Conservation (phyloP, 73 alveolate species). For the Effrenium voratum region DNA sequence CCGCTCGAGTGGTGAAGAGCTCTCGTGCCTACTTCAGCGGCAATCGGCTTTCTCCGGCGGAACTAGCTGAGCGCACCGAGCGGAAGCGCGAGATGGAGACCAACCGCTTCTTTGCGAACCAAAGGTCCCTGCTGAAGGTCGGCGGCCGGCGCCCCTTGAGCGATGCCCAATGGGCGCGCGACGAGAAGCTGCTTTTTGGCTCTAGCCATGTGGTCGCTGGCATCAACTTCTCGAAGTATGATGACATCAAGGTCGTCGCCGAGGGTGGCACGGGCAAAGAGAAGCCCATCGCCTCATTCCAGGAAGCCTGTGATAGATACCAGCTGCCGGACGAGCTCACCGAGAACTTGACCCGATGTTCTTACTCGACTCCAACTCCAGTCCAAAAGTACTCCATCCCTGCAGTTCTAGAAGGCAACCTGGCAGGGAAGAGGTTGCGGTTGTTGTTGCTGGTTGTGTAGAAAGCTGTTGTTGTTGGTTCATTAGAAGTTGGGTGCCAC, state of each 20-base stretch:
- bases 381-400: slow-evolving; percentile 98
- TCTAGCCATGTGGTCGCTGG: slow-evolving; percentile 57
- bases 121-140: too few species aligned
- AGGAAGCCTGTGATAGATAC: slow-evolving; percentile 83
- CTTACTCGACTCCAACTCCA: slow-evolving; percentile 97
- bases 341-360: slow-evolving; percentile 47
- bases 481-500: too few species aligned
- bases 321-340: slow-evolving; percentile 65
- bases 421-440: too few species aligned
- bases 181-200: slow-evolving; percentile 36
- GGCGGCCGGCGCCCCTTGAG: too few species aligned
- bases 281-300: slow-evolving; percentile 51
- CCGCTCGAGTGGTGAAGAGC: too few species aligned
- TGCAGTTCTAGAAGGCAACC: slow-evolving; percentile 82
- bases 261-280: slow-evolving; percentile 88
- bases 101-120: too few species aligned
- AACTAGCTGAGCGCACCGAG: too few species aligned
- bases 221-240: slow-evolving; percentile 81
- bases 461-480: too few species aligned
- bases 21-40: too few species aligned
- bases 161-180: slow-evolving; percentile 21
- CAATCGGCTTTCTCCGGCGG: too few species aligned
- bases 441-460: background rate
- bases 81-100: too few species aligned
- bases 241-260: slow-evolving; percentile 45